Evolutionary conservation across 352 stramenopile genomes (phyloP).

Genomic region (Globisporangium paddicum): DNA sequence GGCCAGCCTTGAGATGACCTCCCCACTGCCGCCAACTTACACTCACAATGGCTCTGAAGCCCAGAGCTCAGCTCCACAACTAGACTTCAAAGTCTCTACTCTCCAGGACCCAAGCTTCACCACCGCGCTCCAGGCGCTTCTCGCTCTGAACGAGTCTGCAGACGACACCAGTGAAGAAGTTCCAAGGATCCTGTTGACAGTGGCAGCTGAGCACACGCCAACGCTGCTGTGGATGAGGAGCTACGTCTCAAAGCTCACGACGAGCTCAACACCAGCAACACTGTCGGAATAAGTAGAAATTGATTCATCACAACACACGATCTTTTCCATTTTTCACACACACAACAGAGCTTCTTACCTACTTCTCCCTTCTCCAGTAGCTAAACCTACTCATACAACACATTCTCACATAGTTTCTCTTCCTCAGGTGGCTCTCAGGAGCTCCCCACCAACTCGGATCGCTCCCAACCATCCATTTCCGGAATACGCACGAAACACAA

Average conservation of each 20-base stretch:
- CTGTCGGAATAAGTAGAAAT: not conserved
- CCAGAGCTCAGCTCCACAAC: not conserved
- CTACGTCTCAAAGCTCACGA: conserved; percentile 10
- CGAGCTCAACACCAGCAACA: not conserved
- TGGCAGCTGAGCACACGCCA: conserved; percentile 5
- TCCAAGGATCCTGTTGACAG: not conserved
- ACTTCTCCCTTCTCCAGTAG: not conserved
- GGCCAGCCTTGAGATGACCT: conserved; percentile 3
- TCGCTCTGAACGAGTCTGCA: conserved; percentile 11
- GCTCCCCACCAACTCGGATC: not conserved
- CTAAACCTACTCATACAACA: too few relatives aligned
- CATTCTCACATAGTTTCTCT: conserved; percentile 3
- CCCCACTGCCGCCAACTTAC: conserved; percentile 26
- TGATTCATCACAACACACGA: not conserved
- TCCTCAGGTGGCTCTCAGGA: not conserved
- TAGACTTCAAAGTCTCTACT: conserved; percentile 19
- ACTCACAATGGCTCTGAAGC: not conserved
- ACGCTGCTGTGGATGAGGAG: conserved; percentile 16
- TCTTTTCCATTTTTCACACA: conserved; percentile 2
- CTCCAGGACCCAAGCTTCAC: conserved; percentile 44
- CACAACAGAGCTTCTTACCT: not conserved
- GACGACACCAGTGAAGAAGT: conserved; percentile 14
- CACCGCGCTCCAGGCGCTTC: conserved; percentile 22
- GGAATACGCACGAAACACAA: conserved; percentile 8
- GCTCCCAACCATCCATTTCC: not conserved